Conservation (phyloP, 1,284 basidiomycete genomes). For the Ganoderma sp. region DNA sequence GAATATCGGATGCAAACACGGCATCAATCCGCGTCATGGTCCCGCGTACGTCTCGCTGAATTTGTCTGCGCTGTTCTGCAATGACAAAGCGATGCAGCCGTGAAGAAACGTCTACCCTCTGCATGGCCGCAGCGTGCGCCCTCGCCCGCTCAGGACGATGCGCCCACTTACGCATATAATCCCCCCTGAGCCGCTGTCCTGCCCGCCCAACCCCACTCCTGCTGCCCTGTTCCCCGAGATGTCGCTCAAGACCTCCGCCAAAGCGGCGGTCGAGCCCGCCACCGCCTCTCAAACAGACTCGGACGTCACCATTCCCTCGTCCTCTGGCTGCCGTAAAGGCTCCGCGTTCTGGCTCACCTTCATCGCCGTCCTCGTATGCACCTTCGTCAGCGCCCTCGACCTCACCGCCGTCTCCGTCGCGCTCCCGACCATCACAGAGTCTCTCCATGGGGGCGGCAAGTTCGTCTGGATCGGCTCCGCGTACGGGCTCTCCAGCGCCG, state of each 20-base stretch:
- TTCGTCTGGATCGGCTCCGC: constrained; percentile 13
- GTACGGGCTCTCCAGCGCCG: constrained; percentile 37
- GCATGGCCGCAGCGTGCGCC: not conserved
- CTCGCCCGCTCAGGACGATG: not conserved
- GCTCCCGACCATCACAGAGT: constrained; percentile 23
- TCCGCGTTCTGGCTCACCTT: constrained; percentile 33
- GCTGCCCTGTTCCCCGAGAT: not conserved
- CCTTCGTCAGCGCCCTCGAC: constrained; percentile 40
- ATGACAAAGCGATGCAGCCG: not conserved
- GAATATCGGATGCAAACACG: too few relatives aligned
- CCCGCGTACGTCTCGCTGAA: too few relatives aligned
- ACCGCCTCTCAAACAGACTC: not conserved
- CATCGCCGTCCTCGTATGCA: constrained; percentile 28
- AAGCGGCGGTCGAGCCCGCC: not conserved
- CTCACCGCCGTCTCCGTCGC: constrained; percentile 22
- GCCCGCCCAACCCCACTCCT: not conserved
- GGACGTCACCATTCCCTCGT: not conserved
- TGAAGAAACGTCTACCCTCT: not conserved
- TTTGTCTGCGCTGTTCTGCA: too few relatives aligned
- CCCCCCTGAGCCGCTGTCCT: not conserved
- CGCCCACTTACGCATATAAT: not conserved
- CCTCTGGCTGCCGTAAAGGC: constrained; percentile 19
- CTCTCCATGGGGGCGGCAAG: constrained; percentile 14
- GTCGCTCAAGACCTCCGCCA: not conserved
- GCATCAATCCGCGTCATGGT: too few relatives aligned